phyloP scores from a whole-genome alignment of 805 yeast species.

The Yamadazyma tumulicola region DNA sequence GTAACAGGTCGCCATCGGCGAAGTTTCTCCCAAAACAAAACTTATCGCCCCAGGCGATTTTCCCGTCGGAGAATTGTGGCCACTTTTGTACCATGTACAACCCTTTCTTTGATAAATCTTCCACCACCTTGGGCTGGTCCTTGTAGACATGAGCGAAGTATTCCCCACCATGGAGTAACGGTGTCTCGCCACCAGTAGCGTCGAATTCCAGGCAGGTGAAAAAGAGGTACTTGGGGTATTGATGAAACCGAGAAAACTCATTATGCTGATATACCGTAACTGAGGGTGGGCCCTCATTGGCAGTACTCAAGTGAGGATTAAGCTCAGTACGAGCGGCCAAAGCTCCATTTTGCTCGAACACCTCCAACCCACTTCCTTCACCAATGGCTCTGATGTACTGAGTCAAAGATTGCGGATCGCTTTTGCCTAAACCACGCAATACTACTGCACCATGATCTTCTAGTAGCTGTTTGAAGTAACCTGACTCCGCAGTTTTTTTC shows the following conservation, averaged over 20 bases:
- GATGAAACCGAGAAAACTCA: conserved; percentile 27
- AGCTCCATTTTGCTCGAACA: conserved; percentile 26
- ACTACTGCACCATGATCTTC: conserved; percentile 27
- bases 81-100: conserved; percentile 24
- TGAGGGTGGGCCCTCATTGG: conserved; percentile 27
- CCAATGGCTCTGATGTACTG: conserved; percentile 15
- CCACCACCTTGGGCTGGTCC: conserved; percentile 18
- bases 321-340: conserved; percentile 22
- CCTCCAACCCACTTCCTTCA: conserved; percentile 14
- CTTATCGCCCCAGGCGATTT: conserved; percentile 24
- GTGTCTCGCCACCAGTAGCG: conserved; percentile 29
- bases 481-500: conserved; percentile 13
- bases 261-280: conserved; percentile 25
- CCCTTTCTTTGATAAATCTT: conserved; percentile 19
- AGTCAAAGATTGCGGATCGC: conserved; percentile 12
- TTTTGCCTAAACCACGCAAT: conserved; percentile 19
- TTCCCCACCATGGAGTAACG: conserved; percentile 31
- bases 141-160: conserved; percentile 17
- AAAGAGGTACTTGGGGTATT: conserved; percentile 17
- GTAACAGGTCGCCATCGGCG: conserved; percentile 18
- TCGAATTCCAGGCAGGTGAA: conserved; percentile 8
- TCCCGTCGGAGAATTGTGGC: conserved; percentile 13
- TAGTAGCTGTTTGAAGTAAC: conserved; percentile 19
- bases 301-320: conserved; percentile 23
- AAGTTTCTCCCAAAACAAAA: conserved; percentile 29